A percentile compares a stretch with the other conserved stretches of the same genome.
phyloP scores from a whole-genome alignment of 1,284 basidiomycete species.

The Ceratobasidium theobromae region DNA sequence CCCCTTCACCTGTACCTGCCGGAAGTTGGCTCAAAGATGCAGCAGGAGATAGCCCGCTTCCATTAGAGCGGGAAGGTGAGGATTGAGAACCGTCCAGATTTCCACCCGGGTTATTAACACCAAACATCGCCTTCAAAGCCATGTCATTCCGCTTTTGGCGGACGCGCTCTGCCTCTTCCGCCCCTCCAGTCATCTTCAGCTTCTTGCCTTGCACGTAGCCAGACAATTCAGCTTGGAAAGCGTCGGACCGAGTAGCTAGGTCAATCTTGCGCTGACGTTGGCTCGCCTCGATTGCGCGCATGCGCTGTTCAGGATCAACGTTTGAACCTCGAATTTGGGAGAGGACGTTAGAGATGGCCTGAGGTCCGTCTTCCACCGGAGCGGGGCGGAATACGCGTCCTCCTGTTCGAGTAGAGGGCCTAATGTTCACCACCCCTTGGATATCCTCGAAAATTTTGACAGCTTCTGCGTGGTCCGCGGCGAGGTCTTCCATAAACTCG shows the following conservation, averaged over 20 bases:
- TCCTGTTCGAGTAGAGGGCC: slow-evolving; percentile 41
- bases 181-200: slow-evolving; percentile 91
- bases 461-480: slow-evolving; percentile 90
- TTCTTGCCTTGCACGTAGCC: slow-evolving; percentile 84
- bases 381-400: slow-evolving; percentile 57
- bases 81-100: slow-evolving; percentile 5
- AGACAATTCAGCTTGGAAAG: slow-evolving; percentile 76
- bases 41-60: background rate
- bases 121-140: slow-evolving; percentile 85
- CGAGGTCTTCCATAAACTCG: slow-evolving; percentile 83
- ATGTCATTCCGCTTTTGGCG: slow-evolving; percentile 80
- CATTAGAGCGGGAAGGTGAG: slow-evolving; percentile 6
- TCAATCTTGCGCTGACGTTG: slow-evolving; percentile 78
- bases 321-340: slow-evolving; percentile 81
- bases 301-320: slow-evolving; percentile 72
- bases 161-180: slow-evolving; percentile 86
- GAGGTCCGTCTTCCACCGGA: slow-evolving; percentile 60
- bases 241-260: slow-evolving; percentile 66
- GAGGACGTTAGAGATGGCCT: slow-evolving; percentile 70
- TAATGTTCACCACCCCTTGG: slow-evolving; percentile 81
- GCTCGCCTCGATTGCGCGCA: slow-evolving; percentile 88
- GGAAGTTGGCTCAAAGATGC: slow-evolving; percentile 1
- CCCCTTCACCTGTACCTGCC: background rate
- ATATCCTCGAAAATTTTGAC: slow-evolving; percentile 83
- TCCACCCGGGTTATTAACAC: slow-evolving; percentile 36